Conservation (phyloP, 192 early-diverging fungal species). For the Coemansia sp. region DNA sequence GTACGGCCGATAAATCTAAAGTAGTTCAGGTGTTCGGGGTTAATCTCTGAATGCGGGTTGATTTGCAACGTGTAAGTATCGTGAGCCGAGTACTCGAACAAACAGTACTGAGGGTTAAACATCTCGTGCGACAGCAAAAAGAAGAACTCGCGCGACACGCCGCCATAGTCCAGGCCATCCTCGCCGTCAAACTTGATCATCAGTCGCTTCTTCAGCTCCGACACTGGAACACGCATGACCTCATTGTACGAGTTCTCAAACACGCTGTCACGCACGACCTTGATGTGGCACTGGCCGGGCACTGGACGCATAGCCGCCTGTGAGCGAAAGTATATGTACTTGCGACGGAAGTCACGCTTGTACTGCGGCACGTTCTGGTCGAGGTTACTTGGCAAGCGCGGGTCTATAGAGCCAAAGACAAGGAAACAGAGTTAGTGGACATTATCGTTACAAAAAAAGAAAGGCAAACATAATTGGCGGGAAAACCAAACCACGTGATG, state of each 20-base stretch:
- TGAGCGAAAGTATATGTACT: slow-evolving; percentile 95
- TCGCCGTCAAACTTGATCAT: slow-evolving; percentile 99
- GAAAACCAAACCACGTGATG: neutral
- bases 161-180: slow-evolving; percentile 98
- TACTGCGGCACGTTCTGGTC: slow-evolving; percentile 96
- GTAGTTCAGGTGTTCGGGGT: slow-evolving; percentile 98
- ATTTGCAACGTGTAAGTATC: slow-evolving; percentile 99
- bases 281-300: slow-evolving; percentile 92
- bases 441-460: neutral
- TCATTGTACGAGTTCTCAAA: slow-evolving; percentile 97
- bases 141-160: slow-evolving; percentile 97
- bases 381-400: slow-evolving; percentile 79
- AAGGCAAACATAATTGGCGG: neutral
- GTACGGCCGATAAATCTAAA: slow-evolving; percentile 98
- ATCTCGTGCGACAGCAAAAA: slow-evolving; percentile 97
- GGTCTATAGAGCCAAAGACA: slow-evolving; percentile 52
- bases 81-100: slow-evolving; percentile 98
- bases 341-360: slow-evolving; percentile 98
- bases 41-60: slow-evolving; percentile 92
- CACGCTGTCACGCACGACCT: slow-evolving; percentile 83
- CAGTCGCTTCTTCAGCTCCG: slow-evolving; percentile 93
- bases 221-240: slow-evolving; percentile 89
- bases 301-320: slow-evolving; percentile 89
- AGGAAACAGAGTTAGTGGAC: neutral
- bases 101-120: slow-evolving; percentile 96